Evolutionary conservation across 2,329 filamentous ascomycete species (phyloP), one percentile per base, ranked within the genome.

Genomic region (Paracorniculantispora psalliotae): DNA sequence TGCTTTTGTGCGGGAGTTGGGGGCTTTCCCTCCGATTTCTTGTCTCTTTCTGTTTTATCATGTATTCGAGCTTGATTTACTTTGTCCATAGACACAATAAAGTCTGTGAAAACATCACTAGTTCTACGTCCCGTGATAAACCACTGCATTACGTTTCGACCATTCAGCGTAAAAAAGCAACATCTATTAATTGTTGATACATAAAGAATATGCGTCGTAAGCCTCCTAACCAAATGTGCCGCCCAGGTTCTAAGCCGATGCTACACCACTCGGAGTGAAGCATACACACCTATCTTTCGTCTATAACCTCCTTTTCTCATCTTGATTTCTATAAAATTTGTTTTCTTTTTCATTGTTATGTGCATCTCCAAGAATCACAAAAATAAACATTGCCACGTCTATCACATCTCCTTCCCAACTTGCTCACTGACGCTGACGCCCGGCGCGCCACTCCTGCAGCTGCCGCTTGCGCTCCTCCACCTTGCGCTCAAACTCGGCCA

Each of bases 401-500:
- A 21, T 30, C 30, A 49, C n/a, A 15, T 21, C 25, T 47, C 19
- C 43, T 19, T 4, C 19, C 57, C 33, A 6, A 33, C 30, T 6
- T 12, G 30, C 44, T 59, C 26, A 48, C 49, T 47, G 35, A 28
- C 30, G 46, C 53, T 68, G 64, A 50, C 71, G 68, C 37, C 74
- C 74, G 51, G 73, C 65, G 51, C 74, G 70, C 78, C 79, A 80
- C 62, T 75, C 74, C 67, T 77, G 71, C 63, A 84, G 68, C 68
- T 78, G 75, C 66, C 72, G 73, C 63, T 74, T 74, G 63, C 77
- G 74, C 71, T 80, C 81, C 65, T 79, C 77, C 23, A 86, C 69
- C 71, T 81, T 81, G 63, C 76, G 75, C 77, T 87, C 84, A 66
- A 86, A 81, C 69, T 81, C 83, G 44, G 76, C 81, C 50, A 84